Evolutionary conservation across 495 filamentous ascomycete species (phyloP).

Genomic region (Haplographium delicatum): DNA sequence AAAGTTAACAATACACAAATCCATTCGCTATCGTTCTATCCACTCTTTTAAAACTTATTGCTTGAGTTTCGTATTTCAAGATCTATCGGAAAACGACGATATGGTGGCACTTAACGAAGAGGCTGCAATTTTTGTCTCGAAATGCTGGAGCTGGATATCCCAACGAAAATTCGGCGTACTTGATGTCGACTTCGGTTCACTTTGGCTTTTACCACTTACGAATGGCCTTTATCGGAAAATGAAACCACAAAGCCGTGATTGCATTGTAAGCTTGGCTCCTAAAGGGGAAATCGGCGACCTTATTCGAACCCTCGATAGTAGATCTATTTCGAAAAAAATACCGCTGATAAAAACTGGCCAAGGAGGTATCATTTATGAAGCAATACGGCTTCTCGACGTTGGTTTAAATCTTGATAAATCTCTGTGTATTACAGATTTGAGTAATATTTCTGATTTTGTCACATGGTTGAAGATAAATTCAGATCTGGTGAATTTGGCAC

Average conservation of each 20-base stretch:
- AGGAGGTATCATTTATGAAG: neutral
- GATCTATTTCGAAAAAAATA: neutral
- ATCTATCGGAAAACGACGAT: conserved; percentile 13
- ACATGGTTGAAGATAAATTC: conserved; percentile 8
- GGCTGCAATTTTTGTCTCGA: conserved; percentile 10
- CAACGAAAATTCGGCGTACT: neutral
- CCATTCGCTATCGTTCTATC: conserved; percentile 16
- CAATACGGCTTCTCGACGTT: neutral
- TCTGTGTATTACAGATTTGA: conserved; percentile 7
- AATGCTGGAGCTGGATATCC: conserved; percentile 23
- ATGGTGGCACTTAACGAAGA: neutral
- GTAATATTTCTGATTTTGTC: neutral
- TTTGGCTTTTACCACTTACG: conserved; percentile 31
- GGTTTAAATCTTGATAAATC: neutral
- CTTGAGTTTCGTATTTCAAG: conserved; percentile 14
- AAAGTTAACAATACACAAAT: conserved; percentile 3
- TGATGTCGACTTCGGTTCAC: conserved; percentile 6
- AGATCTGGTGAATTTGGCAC: neutral
- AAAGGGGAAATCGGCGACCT: conserved; percentile 6
- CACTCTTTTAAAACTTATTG: conserved; percentile 20
- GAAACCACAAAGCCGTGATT: conserved; percentile 3
- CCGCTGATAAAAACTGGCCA: conserved; percentile 1
- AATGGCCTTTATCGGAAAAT: conserved; percentile 26
- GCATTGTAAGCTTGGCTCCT: conserved; percentile 8
- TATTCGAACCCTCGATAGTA: conserved; percentile 9